These are phyloP conservation scores for Curvularia verruculosa DNA, from an alignment of 2,329 filamentous ascomycete genomes.

Conservation along the genomic window DNA sequence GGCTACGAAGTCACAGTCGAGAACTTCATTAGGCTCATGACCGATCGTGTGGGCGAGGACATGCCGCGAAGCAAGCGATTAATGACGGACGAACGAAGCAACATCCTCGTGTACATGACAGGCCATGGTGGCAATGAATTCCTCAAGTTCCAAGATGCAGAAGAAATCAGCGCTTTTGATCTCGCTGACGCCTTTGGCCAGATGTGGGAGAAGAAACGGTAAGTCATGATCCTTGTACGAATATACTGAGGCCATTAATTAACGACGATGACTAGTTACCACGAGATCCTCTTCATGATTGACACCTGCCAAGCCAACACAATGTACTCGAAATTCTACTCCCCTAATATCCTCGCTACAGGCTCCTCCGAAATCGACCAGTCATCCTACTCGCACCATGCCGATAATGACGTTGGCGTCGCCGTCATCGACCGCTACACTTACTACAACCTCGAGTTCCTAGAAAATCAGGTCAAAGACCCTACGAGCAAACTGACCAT, in stretches of 20 bases:
- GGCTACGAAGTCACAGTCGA: constrained; percentile 99
- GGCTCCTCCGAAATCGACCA: constrained; percentile 96
- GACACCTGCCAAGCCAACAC: constrained; percentile 99
- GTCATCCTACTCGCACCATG: constrained; percentile 96
- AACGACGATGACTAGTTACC: constrained; percentile 65
- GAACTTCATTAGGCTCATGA: constrained; percentile 95
- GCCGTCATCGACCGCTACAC: constrained; percentile 98
- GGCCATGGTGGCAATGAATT: constrained; percentile 98
- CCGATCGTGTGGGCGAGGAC: constrained; percentile 90
- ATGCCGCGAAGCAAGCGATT: constrained; percentile 94
- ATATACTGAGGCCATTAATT: constrained; percentile 1
- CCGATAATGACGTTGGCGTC: constrained; percentile 96
- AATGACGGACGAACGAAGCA: constrained; percentile 92
- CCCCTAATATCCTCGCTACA: constrained; percentile 95
- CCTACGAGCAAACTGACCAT: constrained; percentile 86
- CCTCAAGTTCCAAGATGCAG: constrained; percentile 96
- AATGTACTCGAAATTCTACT: constrained; percentile 98
- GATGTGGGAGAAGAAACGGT: constrained; percentile 99
- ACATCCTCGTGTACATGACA: constrained; percentile 99
- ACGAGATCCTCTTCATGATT: constrained; percentile 99
- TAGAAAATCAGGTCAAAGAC: constrained; percentile 87
- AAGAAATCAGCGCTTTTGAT: constrained; percentile 96
- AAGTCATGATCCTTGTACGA: constrained; percentile 18
- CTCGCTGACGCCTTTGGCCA: constrained; percentile 96
- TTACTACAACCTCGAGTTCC: constrained; percentile 97